Conservation (phyloP, 345 rosid species). For the Aquilaria yunnanensis region DNA sequence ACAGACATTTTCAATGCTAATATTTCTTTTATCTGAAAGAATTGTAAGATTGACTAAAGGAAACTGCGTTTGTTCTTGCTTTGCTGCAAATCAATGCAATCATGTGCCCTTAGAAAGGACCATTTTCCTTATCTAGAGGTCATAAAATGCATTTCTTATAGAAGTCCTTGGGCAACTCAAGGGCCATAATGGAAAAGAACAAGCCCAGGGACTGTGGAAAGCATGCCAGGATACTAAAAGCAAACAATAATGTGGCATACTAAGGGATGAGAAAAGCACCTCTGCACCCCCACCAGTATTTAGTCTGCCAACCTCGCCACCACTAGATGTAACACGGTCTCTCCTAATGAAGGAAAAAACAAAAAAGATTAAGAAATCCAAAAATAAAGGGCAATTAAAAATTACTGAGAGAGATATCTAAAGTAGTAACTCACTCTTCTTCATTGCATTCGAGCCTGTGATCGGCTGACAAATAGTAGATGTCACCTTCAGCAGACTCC, state of each 20-base stretch:
- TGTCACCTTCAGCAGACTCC: slow-evolving; percentile 91
- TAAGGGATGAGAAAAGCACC: slow-evolving; percentile 36
- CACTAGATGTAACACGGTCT: slow-evolving; percentile 82
- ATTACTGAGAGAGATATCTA: background rate
- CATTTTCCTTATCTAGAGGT: too few species aligned
- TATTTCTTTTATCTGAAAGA: too few species aligned
- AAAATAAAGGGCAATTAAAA: slow-evolving; percentile 6
- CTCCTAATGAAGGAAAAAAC: slow-evolving; percentile 39
- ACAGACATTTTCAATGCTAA: too few species aligned
- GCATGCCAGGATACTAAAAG: background rate
- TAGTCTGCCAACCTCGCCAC: slow-evolving; percentile 93
- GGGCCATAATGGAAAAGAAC: background rate
- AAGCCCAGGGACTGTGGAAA: background rate
- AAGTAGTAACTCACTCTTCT: slow-evolving; percentile 66
- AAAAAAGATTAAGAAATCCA: slow-evolving; percentile 4
- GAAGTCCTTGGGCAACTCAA: too few species aligned
- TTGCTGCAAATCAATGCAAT: too few species aligned
- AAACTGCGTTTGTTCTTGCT: too few species aligned
- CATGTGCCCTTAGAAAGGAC: too few species aligned
- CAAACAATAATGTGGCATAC: slow-evolving; percentile 1
- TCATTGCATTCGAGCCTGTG: slow-evolving; percentile 92
- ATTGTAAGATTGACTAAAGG: too few species aligned
- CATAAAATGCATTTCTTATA: too few species aligned
- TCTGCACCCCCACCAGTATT: slow-evolving; percentile 96
- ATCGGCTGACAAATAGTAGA: slow-evolving; percentile 89